Conservation (phyloP, 768 basidiomycete species). For the Sutorius australiensis region DNA sequence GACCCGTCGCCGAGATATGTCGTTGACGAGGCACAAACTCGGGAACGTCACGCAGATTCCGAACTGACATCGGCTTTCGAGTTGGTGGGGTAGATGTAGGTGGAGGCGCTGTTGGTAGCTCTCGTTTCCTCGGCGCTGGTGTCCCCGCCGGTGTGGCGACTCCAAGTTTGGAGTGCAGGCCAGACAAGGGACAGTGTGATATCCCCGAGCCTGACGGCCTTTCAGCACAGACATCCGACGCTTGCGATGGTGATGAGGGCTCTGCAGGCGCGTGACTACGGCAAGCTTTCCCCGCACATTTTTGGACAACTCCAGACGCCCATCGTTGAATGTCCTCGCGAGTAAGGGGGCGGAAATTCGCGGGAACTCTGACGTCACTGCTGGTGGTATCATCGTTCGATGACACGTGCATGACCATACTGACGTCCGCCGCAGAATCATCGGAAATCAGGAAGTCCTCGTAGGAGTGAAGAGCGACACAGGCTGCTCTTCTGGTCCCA, state of each 20-base stretch:
- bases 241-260: slow-evolving; percentile 26
- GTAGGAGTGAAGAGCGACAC: neutral
- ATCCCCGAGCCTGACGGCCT: slow-evolving; percentile 19
- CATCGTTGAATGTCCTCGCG: slow-evolving; percentile 25
- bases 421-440: slow-evolving; percentile 19
- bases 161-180: slow-evolving; percentile 22
- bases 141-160: neutral
- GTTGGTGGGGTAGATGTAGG: neutral
- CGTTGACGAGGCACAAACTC: slow-evolving; percentile 27
- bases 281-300: slow-evolving; percentile 17
- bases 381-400: slow-evolving; percentile 10
- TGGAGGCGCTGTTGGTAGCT: neutral
- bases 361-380: slow-evolving; percentile 5
- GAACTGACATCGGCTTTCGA: slow-evolving; percentile 3
- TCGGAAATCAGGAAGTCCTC: slow-evolving; percentile 12
- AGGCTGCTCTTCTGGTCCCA: neutral
- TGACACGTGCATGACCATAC: slow-evolving; percentile 20
- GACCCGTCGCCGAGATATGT: neutral
- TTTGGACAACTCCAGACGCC: slow-evolving; percentile 26
- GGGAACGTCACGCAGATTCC: slow-evolving; percentile 17
- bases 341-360: slow-evolving; percentile 13
- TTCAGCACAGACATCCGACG: slow-evolving; percentile 26
- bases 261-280: slow-evolving; percentile 3
- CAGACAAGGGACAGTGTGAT: slow-evolving; percentile 25
- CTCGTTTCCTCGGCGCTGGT: neutral